These are phyloP conservation scores for Baorangia bicolor DNA, from an alignment of 768 basidiomycete genomes.

Conservation along the genomic window DNA sequence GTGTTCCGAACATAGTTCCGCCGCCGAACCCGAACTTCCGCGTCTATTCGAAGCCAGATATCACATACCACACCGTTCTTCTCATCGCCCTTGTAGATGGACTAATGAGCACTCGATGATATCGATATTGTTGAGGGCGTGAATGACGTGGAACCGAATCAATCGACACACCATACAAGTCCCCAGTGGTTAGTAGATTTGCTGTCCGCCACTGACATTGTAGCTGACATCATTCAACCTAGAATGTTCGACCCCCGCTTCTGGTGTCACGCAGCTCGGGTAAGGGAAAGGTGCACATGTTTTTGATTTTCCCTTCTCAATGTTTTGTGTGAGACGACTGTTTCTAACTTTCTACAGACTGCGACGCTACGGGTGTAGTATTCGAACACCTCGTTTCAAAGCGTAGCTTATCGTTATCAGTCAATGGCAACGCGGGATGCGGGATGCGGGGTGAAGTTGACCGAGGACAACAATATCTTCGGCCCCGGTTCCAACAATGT, in stretches of 20 bases:
- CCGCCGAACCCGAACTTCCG: not conserved
- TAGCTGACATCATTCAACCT: not conserved
- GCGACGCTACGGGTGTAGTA: slow-evolving; percentile 14
- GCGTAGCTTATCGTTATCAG: slow-evolving; percentile 9
- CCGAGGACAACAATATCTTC: slow-evolving; percentile 23
- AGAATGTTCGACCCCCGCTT: slow-evolving; percentile 30
- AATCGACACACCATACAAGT: slow-evolving; percentile 55
- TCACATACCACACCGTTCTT: too few relatives aligned
- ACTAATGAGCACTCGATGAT: slow-evolving; percentile 4
- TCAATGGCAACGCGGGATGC: slow-evolving; percentile 35
- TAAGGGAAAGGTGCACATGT: not conserved
- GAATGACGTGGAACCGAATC: slow-evolving; percentile 51
- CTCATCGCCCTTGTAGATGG: not conserved
- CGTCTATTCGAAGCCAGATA: slow-evolving; percentile 1
- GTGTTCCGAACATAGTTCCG: too few relatives aligned
- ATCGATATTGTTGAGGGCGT: slow-evolving; percentile 39
- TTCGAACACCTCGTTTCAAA: not conserved
- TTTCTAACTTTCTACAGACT: slow-evolving; percentile 25
- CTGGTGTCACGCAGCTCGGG: slow-evolving; percentile 29
- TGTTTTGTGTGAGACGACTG: slow-evolving; percentile 11
- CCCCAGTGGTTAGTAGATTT: slow-evolving; percentile 37
- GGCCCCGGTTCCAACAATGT: too few relatives aligned
- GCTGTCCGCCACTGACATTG: too few relatives aligned
- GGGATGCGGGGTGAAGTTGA: slow-evolving; percentile 33
- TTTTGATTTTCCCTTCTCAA: not conserved